phyloP scores from a whole-genome alignment of 1,284 basidiomycete genomes.

The Takashimella tepidaria region DNA sequence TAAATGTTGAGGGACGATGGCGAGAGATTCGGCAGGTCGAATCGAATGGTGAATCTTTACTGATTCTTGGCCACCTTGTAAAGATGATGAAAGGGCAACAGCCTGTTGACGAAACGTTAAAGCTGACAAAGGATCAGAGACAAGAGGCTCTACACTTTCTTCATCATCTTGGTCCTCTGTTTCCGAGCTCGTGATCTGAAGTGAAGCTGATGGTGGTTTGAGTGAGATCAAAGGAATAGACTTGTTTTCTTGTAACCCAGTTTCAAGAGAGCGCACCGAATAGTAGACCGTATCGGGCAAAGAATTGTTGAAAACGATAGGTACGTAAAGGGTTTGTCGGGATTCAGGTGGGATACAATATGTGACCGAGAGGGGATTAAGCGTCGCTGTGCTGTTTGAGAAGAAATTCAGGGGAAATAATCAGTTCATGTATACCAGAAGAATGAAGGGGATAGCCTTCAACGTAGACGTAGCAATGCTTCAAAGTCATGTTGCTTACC shows the following conservation, averaged over 20 bases:
- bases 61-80: slow-evolving; percentile 46
- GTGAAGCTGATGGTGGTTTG: slow-evolving; percentile 19
- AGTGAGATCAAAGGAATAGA: slow-evolving; percentile 25
- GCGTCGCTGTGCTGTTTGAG: slow-evolving; percentile 33
- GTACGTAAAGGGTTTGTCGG: slow-evolving; percentile 37
- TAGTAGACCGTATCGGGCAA: slow-evolving; percentile 69
- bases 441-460: background rate
- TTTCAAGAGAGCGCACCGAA: slow-evolving; percentile 64
- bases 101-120: slow-evolving; percentile 5
- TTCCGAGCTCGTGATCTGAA: slow-evolving; percentile 28
- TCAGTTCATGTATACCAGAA: too few relatives aligned
- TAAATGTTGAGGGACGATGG: slow-evolving; percentile 48
- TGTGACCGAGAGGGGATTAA: slow-evolving; percentile 45
- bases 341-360: slow-evolving; percentile 43
- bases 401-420: too few relatives aligned
- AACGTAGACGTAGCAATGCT: background rate
- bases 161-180: slow-evolving; percentile 49
- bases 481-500: slow-evolving; percentile 9
- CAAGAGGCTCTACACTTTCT: slow-evolving; percentile 59
- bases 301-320: slow-evolving; percentile 79
- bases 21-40: slow-evolving; percentile 35
- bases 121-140: slow-evolving; percentile 29
- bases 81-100: too few relatives aligned
- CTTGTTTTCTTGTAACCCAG: slow-evolving; percentile 16
- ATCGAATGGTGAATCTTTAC: slow-evolving; percentile 44